Evolutionary conservation across 176 grass and related monocot species (phyloP).

Genomic region (Triticum timopheevii): DNA sequence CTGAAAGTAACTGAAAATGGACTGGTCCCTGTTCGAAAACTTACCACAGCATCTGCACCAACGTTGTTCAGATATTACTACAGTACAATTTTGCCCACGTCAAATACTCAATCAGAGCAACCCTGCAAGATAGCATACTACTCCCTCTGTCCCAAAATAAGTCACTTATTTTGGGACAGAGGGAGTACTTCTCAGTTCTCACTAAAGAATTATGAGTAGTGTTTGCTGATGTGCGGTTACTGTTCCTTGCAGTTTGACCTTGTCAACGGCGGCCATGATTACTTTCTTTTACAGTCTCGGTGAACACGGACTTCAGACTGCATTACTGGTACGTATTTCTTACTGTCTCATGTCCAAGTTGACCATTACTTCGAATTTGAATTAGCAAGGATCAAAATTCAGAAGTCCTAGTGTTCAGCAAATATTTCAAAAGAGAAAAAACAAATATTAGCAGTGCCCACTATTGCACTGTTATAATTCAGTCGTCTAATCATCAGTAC

Average conservation of each 20-base stretch:
- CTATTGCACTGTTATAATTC: not conserved
- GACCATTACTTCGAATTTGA: not conserved
- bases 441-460: not conserved
- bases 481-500: not conserved
- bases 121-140: not conserved
- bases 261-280: slow-evolving; percentile 64
- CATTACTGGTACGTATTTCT: slow-evolving; percentile 53
- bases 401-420: not conserved
- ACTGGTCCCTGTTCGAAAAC: not conserved
- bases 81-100: not conserved
- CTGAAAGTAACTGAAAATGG: not conserved
- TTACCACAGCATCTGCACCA: not conserved
- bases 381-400: not conserved
- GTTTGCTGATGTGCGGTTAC: not conserved
- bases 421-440: too few species aligned
- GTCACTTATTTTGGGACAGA: too few species aligned
- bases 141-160: not conserved
- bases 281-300: slow-evolving; percentile 81
- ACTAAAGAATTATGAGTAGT: not conserved
- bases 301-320: slow-evolving; percentile 72
- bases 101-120: not conserved
- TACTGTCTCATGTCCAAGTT: not conserved
- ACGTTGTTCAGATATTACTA: not conserved
- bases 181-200: not conserved
- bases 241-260: slow-evolving; percentile 34